A percentile compares a stretch with the other conserved stretches of the same genome.
phyloP scores from a whole-genome alignment of 225 moss, liverwort and hornwort genomes.

The Anthoceros angustus region DNA sequence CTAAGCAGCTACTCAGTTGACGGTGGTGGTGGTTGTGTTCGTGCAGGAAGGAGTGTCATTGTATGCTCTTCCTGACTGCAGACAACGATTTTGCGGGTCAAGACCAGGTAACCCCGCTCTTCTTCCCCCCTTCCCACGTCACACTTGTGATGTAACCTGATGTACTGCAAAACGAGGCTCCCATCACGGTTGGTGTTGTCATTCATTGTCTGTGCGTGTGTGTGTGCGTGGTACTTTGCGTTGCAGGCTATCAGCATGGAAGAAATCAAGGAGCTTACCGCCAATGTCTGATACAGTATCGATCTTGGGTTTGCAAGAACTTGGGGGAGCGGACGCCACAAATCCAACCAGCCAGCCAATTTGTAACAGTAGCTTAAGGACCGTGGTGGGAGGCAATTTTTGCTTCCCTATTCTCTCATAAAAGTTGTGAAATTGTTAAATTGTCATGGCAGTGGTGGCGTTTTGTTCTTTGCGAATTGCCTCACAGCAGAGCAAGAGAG shows the following conservation, averaged over 20 bases:
- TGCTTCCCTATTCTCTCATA: too few species aligned
- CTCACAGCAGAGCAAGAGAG: background rate
- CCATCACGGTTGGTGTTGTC: conserved; percentile 8
- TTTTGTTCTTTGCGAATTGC: too few species aligned
- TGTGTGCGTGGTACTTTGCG: conserved; percentile 2
- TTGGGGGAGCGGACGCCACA: too few species aligned
- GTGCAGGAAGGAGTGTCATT: conserved; percentile 62
- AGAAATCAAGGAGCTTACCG: conserved; percentile 54
- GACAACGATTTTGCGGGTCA: conserved; percentile 68
- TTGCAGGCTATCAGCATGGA: conserved; percentile 52
- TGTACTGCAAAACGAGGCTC: too few species aligned
- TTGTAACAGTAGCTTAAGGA: too few species aligned
- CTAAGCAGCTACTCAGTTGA: background rate
- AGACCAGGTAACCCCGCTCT: conserved; percentile 25
- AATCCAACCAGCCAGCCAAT: too few species aligned
- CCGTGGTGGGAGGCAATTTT: too few species aligned
- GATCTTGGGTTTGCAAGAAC: too few species aligned
- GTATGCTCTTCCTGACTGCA: conserved; percentile 49
- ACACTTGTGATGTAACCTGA: background rate
- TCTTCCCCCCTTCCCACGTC: too few species aligned
- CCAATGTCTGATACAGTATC: conserved; percentile 25
- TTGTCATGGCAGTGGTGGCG: too few species aligned
- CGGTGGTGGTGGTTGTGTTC: background rate
- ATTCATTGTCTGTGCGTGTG: background rate
- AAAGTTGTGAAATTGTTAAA: too few species aligned